Evolutionary conservation across 169 alveolate species (phyloP).

Genomic region (Blepharisma undulans): DNA sequence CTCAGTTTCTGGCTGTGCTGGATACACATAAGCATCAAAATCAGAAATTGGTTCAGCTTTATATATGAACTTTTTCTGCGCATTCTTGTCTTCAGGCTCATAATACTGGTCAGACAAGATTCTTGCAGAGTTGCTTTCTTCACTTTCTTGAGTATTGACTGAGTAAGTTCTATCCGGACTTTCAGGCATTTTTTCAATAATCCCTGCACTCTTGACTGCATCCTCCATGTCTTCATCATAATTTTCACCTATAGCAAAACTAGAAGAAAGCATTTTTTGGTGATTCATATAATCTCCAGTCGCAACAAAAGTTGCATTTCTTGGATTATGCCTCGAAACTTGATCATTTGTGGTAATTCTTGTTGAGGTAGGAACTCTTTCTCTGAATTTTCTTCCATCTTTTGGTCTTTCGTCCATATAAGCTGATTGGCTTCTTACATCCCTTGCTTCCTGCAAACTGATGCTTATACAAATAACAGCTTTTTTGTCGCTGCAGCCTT

Average conservation of each 20-base stretch:
- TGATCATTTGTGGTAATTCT: not conserved
- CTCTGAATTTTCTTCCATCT: not conserved
- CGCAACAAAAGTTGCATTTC: not conserved
- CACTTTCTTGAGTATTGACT: not conserved
- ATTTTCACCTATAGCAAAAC: not conserved
- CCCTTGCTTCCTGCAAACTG: not conserved
- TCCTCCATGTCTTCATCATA: not conserved
- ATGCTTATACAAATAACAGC: not conserved
- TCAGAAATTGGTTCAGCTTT: not conserved
- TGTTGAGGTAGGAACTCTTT: not conserved
- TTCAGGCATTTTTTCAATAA: not conserved
- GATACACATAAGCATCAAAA: not conserved
- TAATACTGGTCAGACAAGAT: not conserved
- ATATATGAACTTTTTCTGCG: not conserved
- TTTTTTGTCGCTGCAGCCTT: not conserved
- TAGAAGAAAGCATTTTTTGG: not conserved
- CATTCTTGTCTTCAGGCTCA: not conserved
- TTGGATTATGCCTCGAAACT: not conserved
- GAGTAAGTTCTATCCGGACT: not conserved
- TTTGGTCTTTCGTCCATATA: not conserved
- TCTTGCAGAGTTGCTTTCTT: not conserved
- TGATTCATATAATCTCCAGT: not conserved
- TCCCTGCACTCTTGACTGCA: not conserved
- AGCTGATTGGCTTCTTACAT: not conserved
- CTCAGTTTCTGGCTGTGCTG: not conserved